These are phyloP conservation scores for Stephanodiscus minutulus DNA, from an alignment of 108 stramenopile genomes.

Conservation along the genomic window DNA sequence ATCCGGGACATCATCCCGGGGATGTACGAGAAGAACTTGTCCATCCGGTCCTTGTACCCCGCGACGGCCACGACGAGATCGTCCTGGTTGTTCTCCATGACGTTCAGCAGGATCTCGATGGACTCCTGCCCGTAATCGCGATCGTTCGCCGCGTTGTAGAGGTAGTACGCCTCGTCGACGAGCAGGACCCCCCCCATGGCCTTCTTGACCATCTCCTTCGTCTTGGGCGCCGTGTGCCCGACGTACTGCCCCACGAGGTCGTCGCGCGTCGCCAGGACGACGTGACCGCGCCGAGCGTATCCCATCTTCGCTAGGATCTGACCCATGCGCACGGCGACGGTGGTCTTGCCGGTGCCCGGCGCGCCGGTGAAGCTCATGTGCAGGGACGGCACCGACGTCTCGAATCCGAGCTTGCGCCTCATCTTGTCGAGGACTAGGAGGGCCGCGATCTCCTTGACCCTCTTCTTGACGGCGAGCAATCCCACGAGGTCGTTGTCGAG, in stretches of 20 bases:
- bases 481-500: constrained; percentile 95
- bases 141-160: constrained; percentile 98
- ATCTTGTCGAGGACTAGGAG: constrained; percentile 97
- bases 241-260: constrained; percentile 99
- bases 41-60: constrained; percentile 99
- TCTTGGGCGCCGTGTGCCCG: constrained; percentile 98
- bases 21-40: constrained; percentile 98
- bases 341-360: constrained; percentile 98
- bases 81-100: constrained; percentile 97
- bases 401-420: constrained; percentile 97
- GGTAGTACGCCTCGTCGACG: constrained; percentile 99
- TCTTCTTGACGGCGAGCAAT: constrained; percentile 91
- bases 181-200: constrained; percentile 95
- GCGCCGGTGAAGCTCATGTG: constrained; percentile 99
- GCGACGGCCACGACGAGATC: constrained; percentile 98
- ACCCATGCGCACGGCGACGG: constrained; percentile 97
- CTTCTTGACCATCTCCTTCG: constrained; percentile 99
- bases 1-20: constrained; percentile 98
- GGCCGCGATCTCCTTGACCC: constrained; percentile 97
- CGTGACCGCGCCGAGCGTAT: constrained; percentile 95
- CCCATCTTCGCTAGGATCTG: constrained; percentile 98
- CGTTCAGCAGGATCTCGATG: constrained; percentile 98
- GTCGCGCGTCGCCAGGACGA: constrained; percentile 97
- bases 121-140: constrained; percentile 99
- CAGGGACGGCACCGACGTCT: constrained; percentile 95